Evolutionary conservation across 2,329 filamentous ascomycete species (phyloP).

Genomic region (Fusarium dimerum): DNA sequence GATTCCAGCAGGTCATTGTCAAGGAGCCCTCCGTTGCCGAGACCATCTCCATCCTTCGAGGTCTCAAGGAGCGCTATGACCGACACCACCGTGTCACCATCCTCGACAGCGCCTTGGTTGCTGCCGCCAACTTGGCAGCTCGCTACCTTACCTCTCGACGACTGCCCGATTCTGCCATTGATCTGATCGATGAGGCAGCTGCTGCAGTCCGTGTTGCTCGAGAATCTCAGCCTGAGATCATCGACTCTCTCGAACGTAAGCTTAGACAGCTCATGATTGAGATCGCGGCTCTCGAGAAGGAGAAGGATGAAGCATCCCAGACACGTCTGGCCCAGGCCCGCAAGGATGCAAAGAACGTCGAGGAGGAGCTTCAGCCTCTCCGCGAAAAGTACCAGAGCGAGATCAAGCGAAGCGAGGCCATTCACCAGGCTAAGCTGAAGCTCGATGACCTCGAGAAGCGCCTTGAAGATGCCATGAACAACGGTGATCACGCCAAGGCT

Average conservation of each 20-base stretch:
- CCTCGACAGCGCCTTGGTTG: conserved; percentile 87
- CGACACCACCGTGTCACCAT: conserved; percentile 98
- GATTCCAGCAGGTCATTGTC: conserved; percentile 97
- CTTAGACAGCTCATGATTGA: conserved; percentile 93
- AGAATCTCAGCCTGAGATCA: conserved; percentile 93
- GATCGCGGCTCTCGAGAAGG: conserved; percentile 90
- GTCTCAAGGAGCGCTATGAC: conserved; percentile 96
- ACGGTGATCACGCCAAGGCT: conserved; percentile 80
- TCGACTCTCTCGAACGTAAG: conserved; percentile 91
- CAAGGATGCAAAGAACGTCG: conserved; percentile 89
- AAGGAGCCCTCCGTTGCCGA: conserved; percentile 89
- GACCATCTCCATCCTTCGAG: conserved; percentile 96
- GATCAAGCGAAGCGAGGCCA: conserved; percentile 85
- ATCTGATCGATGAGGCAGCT: conserved; percentile 93
- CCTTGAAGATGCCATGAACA: conserved; percentile 87
- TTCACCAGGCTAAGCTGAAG: conserved; percentile 94
- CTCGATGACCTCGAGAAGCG: conserved; percentile 90
- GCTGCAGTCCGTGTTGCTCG: conserved; percentile 94
- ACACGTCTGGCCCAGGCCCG: conserved; percentile 78
- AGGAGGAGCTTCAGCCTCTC: conserved; percentile 88
- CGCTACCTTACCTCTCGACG: conserved; percentile 89
- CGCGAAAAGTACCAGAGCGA: conserved; percentile 95
- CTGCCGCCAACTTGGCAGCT: conserved; percentile 86
- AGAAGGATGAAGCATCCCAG: conserved; percentile 92
- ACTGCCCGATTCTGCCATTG: conserved; percentile 94